These are phyloP conservation scores for Penicillium angulare DNA, from an alignment of 495 filamentous ascomycete genomes.

Conservation along the genomic window DNA sequence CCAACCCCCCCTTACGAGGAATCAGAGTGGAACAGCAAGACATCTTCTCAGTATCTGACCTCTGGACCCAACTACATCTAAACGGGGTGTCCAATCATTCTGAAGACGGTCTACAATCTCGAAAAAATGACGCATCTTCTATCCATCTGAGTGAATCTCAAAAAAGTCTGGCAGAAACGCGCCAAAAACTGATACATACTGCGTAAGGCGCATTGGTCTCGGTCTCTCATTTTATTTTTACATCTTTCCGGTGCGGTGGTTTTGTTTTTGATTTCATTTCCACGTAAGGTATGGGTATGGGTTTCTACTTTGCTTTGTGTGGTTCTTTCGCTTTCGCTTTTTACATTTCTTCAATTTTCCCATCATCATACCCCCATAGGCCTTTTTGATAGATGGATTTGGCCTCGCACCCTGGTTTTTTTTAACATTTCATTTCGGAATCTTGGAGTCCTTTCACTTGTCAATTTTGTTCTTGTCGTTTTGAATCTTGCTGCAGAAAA, in stretches of 20 bases:
- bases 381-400: conserved; percentile 40
- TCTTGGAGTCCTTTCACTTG: conserved; percentile 26
- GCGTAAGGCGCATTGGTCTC: conserved; percentile 39
- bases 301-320: conserved; percentile 14
- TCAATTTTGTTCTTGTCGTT: neutral
- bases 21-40: conserved; percentile 82
- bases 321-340: conserved; percentile 17
- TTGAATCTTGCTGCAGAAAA: conserved; percentile 16
- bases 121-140: conserved; percentile 14
- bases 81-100: conserved; percentile 4
- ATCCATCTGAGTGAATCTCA: conserved; percentile 14
- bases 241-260: conserved; percentile 26
- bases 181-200: conserved; percentile 28
- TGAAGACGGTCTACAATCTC: conserved; percentile 10
- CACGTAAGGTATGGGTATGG: conserved; percentile 3
- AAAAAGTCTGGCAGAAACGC: conserved; percentile 29
- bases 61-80: conserved; percentile 54
- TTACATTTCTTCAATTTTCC: conserved; percentile 12
- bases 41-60: conserved; percentile 66
- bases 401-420: conserved; percentile 35
- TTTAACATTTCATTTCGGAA: conserved; percentile 11
- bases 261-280: conserved; percentile 21
- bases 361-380: conserved; percentile 42
- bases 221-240: conserved; percentile 27
- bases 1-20: conserved; percentile 95